Evolutionary conservation across 805 yeast species (phyloP), one percentile per base, ranked within the genome.

Genomic region (Metschnikowia anglica): DNA sequence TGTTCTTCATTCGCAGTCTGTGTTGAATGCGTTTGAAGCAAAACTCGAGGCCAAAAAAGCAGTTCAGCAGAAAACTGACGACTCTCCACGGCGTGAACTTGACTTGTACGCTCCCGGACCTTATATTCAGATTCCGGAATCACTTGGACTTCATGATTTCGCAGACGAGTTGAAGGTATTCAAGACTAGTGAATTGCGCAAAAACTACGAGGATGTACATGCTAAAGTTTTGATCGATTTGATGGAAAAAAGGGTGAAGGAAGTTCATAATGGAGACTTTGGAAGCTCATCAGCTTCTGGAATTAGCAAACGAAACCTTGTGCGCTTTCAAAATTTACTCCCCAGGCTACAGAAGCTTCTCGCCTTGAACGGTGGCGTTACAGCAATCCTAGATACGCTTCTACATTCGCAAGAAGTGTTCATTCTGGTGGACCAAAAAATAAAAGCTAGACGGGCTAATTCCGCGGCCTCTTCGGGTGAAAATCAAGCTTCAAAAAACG

Each of bases 381-480:
- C 82, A 2, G 76, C 75, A 39, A 70, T 78, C 10, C 70, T 83
- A 53, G 88, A 83, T 53, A 66, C 82, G 1, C 55, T 82, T 31
- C 54, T 79, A 16, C 73, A 76, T 38, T 77, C 76, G 47, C 77
- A 76, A 41, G 55, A 60, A 1, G 55, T 48, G 2, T 57, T 58
- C 37, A 50, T 48, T 2, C 18, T 44, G 8, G 51, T 59, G 33
- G 62, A 59, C 32, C 29, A 21, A 20, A 39, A 33, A 15, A 36
- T 47, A 5, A 12, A 34, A 7, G 29, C 39, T 3, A 41, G 15
- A 16, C 13, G 7, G 21, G 15, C 18, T 5, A 11, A n/a, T n/a
- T n/a, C n/a, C n/a, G n/a, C n/a, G n/a, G n/a, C n/a, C n/a, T n/a
- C n/a, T n/a, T n/a, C n/a, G n/a, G n/a, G n/a, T n/a, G n/a, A n/a